Evolutionary conservation across 148 eudicot genomes (phyloP).

Genomic region (Mesembryanthemum crystallinum): DNA sequence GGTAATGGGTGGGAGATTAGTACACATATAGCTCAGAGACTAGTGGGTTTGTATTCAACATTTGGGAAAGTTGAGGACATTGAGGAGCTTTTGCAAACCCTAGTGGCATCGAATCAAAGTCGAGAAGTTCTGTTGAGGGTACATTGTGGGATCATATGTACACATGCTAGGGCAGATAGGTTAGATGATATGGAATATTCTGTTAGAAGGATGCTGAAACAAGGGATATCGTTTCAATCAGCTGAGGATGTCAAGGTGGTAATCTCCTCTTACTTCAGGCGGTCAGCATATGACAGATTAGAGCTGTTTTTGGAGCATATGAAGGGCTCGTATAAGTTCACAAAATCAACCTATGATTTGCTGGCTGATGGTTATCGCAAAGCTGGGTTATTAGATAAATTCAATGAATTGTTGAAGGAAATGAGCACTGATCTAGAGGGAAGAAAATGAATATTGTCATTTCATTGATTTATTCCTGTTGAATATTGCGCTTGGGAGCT

Average conservation of each 20-base stretch:
- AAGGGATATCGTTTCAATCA: slow-evolving; percentile 35
- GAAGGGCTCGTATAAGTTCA: slow-evolving; percentile 31
- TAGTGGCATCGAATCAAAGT: slow-evolving; percentile 29
- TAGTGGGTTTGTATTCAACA: slow-evolving; percentile 29
- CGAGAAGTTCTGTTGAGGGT: slow-evolving; percentile 31
- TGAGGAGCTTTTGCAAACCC: slow-evolving; percentile 37
- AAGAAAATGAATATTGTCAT: neutral
- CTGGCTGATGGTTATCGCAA: slow-evolving; percentile 41
- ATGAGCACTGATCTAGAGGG: neutral
- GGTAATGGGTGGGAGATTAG: slow-evolving; percentile 29
- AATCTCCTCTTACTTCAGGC: slow-evolving; percentile 43
- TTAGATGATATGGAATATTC: slow-evolving; percentile 52
- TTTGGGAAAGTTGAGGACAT: slow-evolving; percentile 34
- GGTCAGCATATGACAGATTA: slow-evolving; percentile 46
- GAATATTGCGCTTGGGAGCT: neutral
- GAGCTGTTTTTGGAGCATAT: slow-evolving; percentile 44
- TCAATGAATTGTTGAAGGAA: slow-evolving; percentile 23
- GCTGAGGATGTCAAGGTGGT: slow-evolving; percentile 38
- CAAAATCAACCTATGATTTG: slow-evolving; percentile 40
- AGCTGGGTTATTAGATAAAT: slow-evolving; percentile 37
- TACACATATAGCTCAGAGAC: slow-evolving; percentile 23
- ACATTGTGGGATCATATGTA: slow-evolving; percentile 35
- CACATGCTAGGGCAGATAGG: slow-evolving; percentile 41
- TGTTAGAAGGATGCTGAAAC: slow-evolving; percentile 52
- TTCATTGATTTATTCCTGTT: neutral